Percentiles rank a stretch among this genome's conserved stretches.
Evolutionary conservation across 2,329 filamentous ascomycete species (phyloP).

Genomic region (Aphanoascus verrucosus): DNA sequence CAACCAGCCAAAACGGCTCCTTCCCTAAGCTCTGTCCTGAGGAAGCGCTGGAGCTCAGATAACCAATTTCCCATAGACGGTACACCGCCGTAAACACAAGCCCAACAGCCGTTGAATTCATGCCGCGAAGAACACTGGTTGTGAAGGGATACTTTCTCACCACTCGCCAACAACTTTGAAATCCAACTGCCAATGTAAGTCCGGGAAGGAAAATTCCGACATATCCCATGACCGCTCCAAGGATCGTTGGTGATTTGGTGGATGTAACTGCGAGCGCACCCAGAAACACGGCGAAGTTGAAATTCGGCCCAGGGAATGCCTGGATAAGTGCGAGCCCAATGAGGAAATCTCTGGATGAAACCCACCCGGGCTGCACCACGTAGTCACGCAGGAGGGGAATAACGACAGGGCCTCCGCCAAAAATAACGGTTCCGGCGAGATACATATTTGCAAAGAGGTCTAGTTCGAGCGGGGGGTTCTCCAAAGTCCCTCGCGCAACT

Average conservation of each 20-base stretch:
- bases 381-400: conserved; percentile 51
- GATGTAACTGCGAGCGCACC: conserved; percentile 42
- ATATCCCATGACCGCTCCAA: conserved; percentile 44
- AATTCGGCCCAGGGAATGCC: conserved; percentile 52
- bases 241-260: conserved; percentile 21
- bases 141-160: conserved; percentile 40
- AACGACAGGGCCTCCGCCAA: conserved; percentile 55
- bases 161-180: conserved; percentile 45
- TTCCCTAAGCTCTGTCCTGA: conserved; percentile 44
- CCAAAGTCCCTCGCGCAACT: conserved; percentile 35
- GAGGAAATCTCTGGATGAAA: conserved; percentile 58
- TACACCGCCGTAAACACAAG: conserved; percentile 56
- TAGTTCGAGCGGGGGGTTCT: conserved; percentile 40
- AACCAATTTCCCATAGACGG: conserved; percentile 52
- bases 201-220: conserved; percentile 36
- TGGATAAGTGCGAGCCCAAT: conserved; percentile 63
- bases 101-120: conserved; percentile 52
- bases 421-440: conserved; percentile 59
- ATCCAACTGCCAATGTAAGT: conserved; percentile 25
- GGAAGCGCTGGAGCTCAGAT: conserved; percentile 41
- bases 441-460: conserved; percentile 62
- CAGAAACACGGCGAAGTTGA: conserved; percentile 47
- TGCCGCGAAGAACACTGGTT: conserved; percentile 42
- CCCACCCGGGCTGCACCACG: conserved; percentile 59
- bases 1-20: conserved; percentile 55